A percentile compares a stretch with the other conserved stretches of the same genome.
These are phyloP conservation scores for Fusarium sulawesiense DNA, from an alignment of 2,329 filamentous ascomycete genomes.

Conservation along the genomic window DNA sequence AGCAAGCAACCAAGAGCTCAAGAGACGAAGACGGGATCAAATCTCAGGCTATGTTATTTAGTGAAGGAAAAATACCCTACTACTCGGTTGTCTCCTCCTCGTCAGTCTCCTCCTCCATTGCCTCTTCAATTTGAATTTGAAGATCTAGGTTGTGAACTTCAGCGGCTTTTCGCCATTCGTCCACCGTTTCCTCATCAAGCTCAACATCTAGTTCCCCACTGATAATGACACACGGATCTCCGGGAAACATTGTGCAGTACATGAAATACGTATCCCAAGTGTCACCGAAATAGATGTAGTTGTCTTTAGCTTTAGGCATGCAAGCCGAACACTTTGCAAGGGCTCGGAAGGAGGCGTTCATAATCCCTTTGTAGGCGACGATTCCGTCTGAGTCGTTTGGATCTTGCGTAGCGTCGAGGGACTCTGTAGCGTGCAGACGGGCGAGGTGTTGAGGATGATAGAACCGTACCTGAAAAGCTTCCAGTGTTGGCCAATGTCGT, in stretches of 20 bases:
- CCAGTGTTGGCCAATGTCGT: constrained; percentile 12
- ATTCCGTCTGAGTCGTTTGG: not conserved
- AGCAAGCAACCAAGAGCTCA: too few relatives aligned
- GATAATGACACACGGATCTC: not conserved
- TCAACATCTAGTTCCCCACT: not conserved
- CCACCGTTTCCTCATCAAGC: not conserved
- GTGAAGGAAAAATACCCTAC: too few relatives aligned
- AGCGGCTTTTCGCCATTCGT: not conserved
- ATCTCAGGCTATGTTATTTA: too few relatives aligned
- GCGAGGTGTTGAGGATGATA: not conserved
- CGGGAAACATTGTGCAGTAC: not conserved
- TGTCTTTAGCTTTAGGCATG: not conserved
- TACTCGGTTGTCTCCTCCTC: too few relatives aligned
- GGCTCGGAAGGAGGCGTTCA: not conserved
- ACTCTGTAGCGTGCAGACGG: not conserved
- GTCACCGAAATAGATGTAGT: not conserved
- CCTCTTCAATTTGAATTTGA: too few relatives aligned
- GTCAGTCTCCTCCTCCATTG: too few relatives aligned
- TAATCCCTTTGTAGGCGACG: not conserved
- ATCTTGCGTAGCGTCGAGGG: too few relatives aligned
- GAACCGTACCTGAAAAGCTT: not conserved
- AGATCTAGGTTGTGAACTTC: too few relatives aligned
- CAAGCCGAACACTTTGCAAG: not conserved
- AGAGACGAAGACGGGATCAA: too few relatives aligned
- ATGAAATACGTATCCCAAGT: not conserved